These are phyloP conservation scores for Trichoderma arundinaceum DNA, from an alignment of 2,329 filamentous ascomycete genomes.

Conservation along the genomic window DNA sequence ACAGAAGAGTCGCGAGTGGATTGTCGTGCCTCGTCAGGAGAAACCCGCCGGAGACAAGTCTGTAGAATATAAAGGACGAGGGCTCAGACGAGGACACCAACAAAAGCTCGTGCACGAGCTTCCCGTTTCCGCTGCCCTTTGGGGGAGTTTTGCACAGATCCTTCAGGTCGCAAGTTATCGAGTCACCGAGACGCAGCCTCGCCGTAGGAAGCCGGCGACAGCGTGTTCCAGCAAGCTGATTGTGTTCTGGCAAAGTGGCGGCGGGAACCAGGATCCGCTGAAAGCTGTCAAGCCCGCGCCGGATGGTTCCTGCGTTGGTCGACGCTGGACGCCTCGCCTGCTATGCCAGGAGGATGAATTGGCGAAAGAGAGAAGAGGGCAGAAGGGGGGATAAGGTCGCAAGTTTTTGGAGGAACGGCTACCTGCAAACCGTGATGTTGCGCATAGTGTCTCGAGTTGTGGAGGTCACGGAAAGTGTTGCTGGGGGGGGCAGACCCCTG, in stretches of 20 bases:
- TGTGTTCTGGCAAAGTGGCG: background rate
- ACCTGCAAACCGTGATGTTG: constrained; percentile 32
- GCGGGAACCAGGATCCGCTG: constrained; percentile 13
- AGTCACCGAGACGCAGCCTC: constrained; percentile 24
- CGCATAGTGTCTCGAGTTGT: constrained; percentile 33
- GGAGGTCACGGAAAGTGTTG: constrained; percentile 30
- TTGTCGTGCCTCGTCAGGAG: background rate
- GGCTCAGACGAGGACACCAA: background rate
- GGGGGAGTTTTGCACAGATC: constrained; percentile 3
- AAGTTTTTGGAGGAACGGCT: constrained; percentile 30
- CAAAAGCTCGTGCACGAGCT: background rate
- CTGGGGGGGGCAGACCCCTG: constrained; percentile 29
- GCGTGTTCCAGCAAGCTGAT: constrained; percentile 6
- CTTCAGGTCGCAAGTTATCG: constrained; percentile 1
- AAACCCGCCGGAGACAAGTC: background rate
- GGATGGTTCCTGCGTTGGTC: constrained; percentile 23
- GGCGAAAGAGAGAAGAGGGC: constrained; percentile 12
- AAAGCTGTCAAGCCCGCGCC: constrained; percentile 24
- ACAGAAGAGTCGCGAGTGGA: background rate
- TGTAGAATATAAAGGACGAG: constrained; percentile 1
- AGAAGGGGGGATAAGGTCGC: constrained; percentile 23
- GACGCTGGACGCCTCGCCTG: constrained; percentile 28
- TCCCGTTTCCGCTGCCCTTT: constrained; percentile 13
- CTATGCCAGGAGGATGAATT: constrained; percentile 22
- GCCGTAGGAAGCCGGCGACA: constrained; percentile 13